These are phyloP conservation scores for Pseudopyricularia cyperi DNA, from an alignment of 2,329 filamentous ascomycete genomes.

Conservation along the genomic window DNA sequence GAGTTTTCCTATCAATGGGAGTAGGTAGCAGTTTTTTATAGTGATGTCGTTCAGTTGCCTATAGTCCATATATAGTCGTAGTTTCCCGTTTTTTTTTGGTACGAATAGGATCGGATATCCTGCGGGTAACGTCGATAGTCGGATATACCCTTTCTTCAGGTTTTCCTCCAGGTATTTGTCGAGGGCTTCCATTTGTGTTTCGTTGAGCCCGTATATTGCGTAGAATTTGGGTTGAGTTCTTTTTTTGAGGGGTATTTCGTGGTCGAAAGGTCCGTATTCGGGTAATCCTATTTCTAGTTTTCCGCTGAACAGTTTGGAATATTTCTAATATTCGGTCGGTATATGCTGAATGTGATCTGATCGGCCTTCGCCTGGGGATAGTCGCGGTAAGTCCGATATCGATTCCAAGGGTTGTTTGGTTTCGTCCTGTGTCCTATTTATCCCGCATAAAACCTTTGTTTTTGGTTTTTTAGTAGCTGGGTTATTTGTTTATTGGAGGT, in stretches of 20 bases:
- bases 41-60: too few relatives aligned
- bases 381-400: too few relatives aligned
- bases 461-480: too few relatives aligned
- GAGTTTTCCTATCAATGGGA: too few relatives aligned
- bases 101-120: slow-evolving; percentile 4
- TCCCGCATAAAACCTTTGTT: too few relatives aligned
- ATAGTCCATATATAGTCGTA: too few relatives aligned
- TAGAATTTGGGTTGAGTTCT: not conserved
- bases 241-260: not conserved
- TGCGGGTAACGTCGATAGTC: slow-evolving; percentile 2
- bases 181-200: slow-evolving; percentile 1
- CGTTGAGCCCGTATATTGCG: not conserved
- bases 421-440: too few relatives aligned
- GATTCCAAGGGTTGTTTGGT: too few relatives aligned
- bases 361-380: too few relatives aligned
- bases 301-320: not conserved
- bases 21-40: too few relatives aligned
- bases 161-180: slow-evolving; percentile 3
- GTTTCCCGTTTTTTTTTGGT: slow-evolving; percentile 1
- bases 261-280: not conserved
- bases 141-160: slow-evolving; percentile 4
- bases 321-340: not conserved
- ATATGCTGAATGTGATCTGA: not conserved
- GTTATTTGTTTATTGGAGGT: too few relatives aligned
- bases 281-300: not conserved